Evolutionary conservation across 805 yeast species (phyloP).

Genomic region (Lachancea lanzarotensis): DNA sequence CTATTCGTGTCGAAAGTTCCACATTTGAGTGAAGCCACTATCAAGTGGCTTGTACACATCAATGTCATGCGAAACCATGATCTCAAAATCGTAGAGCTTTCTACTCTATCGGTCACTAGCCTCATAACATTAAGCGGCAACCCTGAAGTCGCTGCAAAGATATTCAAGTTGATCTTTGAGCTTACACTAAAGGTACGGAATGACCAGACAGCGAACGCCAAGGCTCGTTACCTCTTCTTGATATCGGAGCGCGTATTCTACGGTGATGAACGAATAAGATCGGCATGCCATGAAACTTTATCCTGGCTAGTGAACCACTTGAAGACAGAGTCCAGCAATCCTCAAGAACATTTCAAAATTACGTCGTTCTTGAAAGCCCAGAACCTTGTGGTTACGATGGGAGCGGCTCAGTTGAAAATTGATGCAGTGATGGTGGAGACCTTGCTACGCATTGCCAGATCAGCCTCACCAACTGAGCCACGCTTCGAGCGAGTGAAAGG

Average conservation of each 20-base stretch:
- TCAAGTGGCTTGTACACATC: conserved; percentile 21
- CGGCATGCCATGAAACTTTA: neutral
- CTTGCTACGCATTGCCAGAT: neutral
- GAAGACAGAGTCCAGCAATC: neutral
- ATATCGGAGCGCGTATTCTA: neutral
- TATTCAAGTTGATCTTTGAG: neutral
- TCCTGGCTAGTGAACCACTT: neutral
- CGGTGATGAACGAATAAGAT: neutral
- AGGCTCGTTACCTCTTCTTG: neutral
- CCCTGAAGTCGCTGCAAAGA: neutral
- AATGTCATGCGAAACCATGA: conserved; percentile 19
- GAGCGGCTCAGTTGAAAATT: neutral
- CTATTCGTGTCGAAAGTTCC: conserved; percentile 18
- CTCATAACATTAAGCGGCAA: neutral
- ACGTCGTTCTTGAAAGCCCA: conserved; percentile 1
- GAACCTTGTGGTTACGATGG: neutral
- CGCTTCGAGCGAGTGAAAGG: neutral
- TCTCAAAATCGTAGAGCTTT: conserved; percentile 6
- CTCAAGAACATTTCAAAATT: conserved; percentile 1
- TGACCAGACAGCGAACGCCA: neutral
- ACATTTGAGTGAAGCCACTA: conserved; percentile 16
- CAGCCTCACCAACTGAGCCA: neutral
- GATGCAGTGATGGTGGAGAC: neutral
- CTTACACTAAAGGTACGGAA: neutral
- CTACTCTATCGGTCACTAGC: neutral